Conservation (phyloP, 1,284 basidiomycete genomes). For the Pascua sp. region DNA sequence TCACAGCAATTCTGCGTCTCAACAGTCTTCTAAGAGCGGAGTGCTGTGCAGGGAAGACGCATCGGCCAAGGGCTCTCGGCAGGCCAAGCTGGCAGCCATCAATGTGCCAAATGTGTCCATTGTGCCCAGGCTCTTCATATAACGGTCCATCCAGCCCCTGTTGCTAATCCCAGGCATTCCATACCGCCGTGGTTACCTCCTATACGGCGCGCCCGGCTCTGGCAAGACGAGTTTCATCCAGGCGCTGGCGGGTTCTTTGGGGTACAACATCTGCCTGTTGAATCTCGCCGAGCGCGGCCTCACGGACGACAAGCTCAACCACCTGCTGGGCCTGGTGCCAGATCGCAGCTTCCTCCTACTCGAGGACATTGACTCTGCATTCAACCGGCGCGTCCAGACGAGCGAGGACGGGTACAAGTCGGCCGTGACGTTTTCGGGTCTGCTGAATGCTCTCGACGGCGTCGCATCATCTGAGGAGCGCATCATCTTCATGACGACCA, state of each 20-base stretch:
- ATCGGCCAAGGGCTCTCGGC: no score
- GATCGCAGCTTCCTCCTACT: constrained; percentile 89
- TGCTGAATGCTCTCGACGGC: constrained; percentile 95
- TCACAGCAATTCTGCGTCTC: no score
- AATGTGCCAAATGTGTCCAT: no score
- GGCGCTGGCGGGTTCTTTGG: constrained; percentile 85
- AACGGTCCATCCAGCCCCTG: neutral
- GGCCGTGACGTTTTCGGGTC: constrained; percentile 93
- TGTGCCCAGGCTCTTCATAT: neutral
- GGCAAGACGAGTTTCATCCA: constrained; percentile 99
- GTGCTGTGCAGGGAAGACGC: no score
- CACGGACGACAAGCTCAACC: constrained; percentile 94
- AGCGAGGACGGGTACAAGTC: constrained; percentile 92
- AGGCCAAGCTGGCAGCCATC: no score
- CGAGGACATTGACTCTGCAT: constrained; percentile 98
- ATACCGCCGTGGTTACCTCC: constrained; percentile 89
- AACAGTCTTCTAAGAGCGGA: no score
- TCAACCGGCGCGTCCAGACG: constrained; percentile 83
- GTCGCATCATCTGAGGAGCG: constrained; percentile 95
- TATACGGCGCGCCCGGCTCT: constrained; percentile 94
- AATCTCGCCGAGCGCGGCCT: constrained; percentile 96
- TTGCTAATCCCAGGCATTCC: constrained; percentile 73
- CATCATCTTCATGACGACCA: constrained; percentile 99
- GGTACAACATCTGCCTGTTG: constrained; percentile 93
- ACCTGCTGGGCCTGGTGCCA: constrained; percentile 87